Base-by-base conservation (phyloP, 106 monocot genomes). In the Platanthera guangdongensis region DNA sequence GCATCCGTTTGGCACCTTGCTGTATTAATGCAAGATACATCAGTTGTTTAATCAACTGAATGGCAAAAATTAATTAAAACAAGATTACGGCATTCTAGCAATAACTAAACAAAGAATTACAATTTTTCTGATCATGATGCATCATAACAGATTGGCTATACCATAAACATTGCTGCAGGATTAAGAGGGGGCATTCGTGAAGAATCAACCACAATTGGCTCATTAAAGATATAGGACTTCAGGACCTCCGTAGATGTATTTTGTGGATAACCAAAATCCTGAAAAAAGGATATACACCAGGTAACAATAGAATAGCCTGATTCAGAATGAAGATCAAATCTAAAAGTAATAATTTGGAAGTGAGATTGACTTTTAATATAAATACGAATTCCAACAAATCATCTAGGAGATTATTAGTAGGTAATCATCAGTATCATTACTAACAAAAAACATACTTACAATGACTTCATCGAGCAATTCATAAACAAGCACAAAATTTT, bases 211-310 rank as follows among this genome's bases (percentile, higher is more conserved):
- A 88, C 81, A 77, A 94, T 86, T 55, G 96, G 96, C 81, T 97
- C 96, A 88, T 97, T 97, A 83, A 97, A 97, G 81, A 97, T 78
- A 77, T 97, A 94, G 22, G 96, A 97, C 75, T 97, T 97, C 80
- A 97, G 78, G 79, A 85, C 89, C 78, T 97, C 96, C 15, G 96
- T 97, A 59, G 96, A 97, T 47, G 96, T 97, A 54, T 86, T 93
- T 86, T 94, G 93, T 75, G 96, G 96, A 77, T 93, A 97, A 62
- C 96, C 96, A 86, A 94, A 97, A 72, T 97, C 96, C 96, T 97
- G 80, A 69, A 72, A 71, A 15, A 72, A 22, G 25, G 14, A 48
- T 65, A 39, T 21, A 72, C 18, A 45, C 2, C 19, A 21, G 0
- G 13, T 12, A 71, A 16, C 7, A 47, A 49, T 0, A 49, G 32